A percentile compares a stretch with the other conserved stretches of the same genome.
phyloP scores from a whole-genome alignment of 2,329 filamentous ascomycete species.

The Aureobasidium sp. region DNA sequence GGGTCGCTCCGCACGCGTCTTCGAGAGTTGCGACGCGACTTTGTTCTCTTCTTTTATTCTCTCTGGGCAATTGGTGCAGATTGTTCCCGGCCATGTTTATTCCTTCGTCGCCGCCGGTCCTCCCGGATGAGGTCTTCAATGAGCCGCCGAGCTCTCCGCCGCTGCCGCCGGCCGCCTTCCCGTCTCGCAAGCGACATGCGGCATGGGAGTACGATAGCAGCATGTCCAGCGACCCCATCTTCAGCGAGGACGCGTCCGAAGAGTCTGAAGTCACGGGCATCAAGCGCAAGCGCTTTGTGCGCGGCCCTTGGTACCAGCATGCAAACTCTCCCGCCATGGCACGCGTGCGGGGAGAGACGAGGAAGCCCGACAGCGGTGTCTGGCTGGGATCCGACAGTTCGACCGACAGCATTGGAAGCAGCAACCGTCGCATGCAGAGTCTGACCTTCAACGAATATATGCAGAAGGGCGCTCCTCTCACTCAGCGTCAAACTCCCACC shows the following conservation, averaged over 20 bases:
- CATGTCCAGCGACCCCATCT: constrained; percentile 62
- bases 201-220: constrained; percentile 22
- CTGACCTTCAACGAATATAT: constrained; percentile 7
- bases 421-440: constrained; percentile 10
- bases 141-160: constrained; percentile 15
- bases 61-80: background rate
- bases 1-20: background rate
- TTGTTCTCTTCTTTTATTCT: background rate
- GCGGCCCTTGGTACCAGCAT: constrained; percentile 49
- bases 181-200: constrained; percentile 24
- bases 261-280: constrained; percentile 47
- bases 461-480: constrained; percentile 2
- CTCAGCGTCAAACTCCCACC: background rate
- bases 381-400: constrained; percentile 54
- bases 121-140: constrained; percentile 7
- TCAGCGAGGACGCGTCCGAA: constrained; percentile 57
- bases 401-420: constrained; percentile 10
- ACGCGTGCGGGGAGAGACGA: constrained; percentile 33
- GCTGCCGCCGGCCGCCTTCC: constrained; percentile 6
- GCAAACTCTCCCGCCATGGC: constrained; percentile 6
- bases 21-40: background rate
- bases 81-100: constrained; percentile 10
- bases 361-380: constrained; percentile 60
- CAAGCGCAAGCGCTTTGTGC: constrained; percentile 57
- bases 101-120: constrained; percentile 14